Evolutionary conservation across 208 protist genomes (phyloP), one percentile per base, ranked within the genome.

Genomic region (Plasmodiophora brassicae): DNA sequence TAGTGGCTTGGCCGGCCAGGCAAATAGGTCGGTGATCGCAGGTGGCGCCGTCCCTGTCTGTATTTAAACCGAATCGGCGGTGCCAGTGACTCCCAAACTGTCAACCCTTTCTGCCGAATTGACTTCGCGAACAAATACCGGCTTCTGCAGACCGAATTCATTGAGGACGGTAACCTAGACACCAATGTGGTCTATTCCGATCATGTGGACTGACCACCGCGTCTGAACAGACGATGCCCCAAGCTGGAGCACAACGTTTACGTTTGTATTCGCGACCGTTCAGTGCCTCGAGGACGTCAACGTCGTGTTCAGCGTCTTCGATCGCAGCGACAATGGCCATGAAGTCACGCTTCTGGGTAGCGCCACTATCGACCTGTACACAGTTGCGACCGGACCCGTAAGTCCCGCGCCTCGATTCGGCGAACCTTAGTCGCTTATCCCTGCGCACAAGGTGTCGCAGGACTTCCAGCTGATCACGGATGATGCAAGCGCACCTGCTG

Each of bases 111-210:
- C n/a, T 78, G 65, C 65, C 65, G 65, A 38, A 32, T 78, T 38
- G n/a, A 78, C 41, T 78, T 78, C n/a, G 65, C 65, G 10, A 5
- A 78, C 14, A 32, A 32, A 5, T 78, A 36, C n/a, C 65, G 65
- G 14, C 10, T 78, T 32, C n/a, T 78, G 20, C 65, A 78, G 65
- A 78, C 65, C 10, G 65, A 78, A 78, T 78, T 5, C 65, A 8
- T 78, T 5, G 65, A 78, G 65, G n/a, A 78, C 20, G 65, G 65
- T 78, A 32, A 78, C 41, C n/a, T n/a, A n/a, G 65, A n/a, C n/a
- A 78, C 20, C 14, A 38, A 8, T n/a, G 14, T 78, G 14, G 5
- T 78, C 65, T n/a, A n/a, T n/a, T n/a, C n/a, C n/a, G n/a, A n/a
- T n/a, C n/a, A n/a, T n/a, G n/a, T n/a, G n/a, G n/a, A n/a, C n/a